Percentiles rank a stretch among this genome's conserved stretches.
Evolutionary conservation across 1,284 basidiomycete genomes (phyloP).

Genomic region (Caloboletus firmus): DNA sequence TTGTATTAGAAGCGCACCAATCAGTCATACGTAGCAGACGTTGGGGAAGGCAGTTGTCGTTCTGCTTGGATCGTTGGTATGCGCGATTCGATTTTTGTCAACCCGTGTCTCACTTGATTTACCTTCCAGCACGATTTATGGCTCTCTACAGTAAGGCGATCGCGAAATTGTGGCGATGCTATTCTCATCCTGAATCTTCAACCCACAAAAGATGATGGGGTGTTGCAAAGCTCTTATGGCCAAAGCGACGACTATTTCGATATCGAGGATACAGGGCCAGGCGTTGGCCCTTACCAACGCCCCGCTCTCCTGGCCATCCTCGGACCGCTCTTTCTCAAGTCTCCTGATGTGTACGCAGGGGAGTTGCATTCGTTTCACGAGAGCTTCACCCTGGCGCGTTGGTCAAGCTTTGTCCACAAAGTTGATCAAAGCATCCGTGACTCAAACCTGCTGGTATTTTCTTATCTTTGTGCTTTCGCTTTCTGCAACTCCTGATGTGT

Average conservation of each 20-base stretch:
- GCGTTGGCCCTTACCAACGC: conserved; percentile 22
- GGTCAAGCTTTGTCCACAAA: conserved; percentile 32
- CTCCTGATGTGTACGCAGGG: conserved; percentile 30
- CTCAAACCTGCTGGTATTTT: conserved; percentile 29
- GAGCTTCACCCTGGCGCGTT: conserved; percentile 27
- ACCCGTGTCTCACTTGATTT: not conserved
- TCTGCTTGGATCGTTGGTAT: conserved; percentile 32
- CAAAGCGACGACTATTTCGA: conserved; percentile 35
- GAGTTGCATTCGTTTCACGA: conserved; percentile 31
- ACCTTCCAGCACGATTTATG: conserved; percentile 29
- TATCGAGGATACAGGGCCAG: conserved; percentile 22
- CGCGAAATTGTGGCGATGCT: not conserved
- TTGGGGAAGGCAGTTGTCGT: conserved; percentile 9
- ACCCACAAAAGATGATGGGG: conserved; percentile 24
- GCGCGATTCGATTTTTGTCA: not conserved
- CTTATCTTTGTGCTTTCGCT: not conserved
- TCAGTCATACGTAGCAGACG: conserved; percentile 4
- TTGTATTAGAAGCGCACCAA: not conserved
- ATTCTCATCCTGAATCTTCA: not conserved
- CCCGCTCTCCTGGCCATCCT: conserved; percentile 19
- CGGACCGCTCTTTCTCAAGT: conserved; percentile 23
- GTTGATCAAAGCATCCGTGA: conserved; percentile 34
- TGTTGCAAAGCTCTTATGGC: conserved; percentile 33
- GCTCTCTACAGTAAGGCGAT: conserved; percentile 29
- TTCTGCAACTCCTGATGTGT: not conserved